Conservation (phyloP, 257 asterid species). For the Solanum chmielewskii region DNA sequence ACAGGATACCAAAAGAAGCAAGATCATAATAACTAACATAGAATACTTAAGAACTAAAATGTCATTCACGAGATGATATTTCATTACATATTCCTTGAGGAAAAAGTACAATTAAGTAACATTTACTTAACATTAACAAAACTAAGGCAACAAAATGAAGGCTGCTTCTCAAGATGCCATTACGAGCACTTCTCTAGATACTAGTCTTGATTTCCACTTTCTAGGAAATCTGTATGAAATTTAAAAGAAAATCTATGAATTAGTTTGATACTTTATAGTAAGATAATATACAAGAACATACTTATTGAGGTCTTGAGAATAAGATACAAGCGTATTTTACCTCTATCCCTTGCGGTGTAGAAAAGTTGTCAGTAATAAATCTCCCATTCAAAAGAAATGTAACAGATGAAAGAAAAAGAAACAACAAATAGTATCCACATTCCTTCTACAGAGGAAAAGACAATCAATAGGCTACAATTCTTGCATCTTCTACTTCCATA, state of each 20-base stretch:
- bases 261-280: too few species aligned
- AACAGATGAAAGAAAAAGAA: too few species aligned
- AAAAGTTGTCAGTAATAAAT: too few species aligned
- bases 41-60: background rate
- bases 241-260: too few species aligned
- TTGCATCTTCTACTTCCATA: background rate
- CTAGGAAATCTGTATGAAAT: background rate
- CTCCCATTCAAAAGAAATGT: too few species aligned
- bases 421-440: too few species aligned
- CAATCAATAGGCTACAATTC: background rate
- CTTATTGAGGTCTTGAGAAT: too few species aligned
- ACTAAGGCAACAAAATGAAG: background rate
- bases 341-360: too few species aligned
- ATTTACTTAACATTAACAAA: background rate
- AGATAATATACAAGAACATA: background rate
- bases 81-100: background rate
- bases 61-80: background rate
- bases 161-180: background rate
- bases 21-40: background rate
- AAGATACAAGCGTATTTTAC: background rate
- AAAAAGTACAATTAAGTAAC: too few species aligned
- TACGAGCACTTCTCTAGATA: background rate
- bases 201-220: background rate
- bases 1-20: background rate
- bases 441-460: too few species aligned